Evolutionary conservation across 352 stramenopile species (phyloP), one percentile per base, ranked within the genome.

Genomic region (Phytophthora pinifolia): DNA sequence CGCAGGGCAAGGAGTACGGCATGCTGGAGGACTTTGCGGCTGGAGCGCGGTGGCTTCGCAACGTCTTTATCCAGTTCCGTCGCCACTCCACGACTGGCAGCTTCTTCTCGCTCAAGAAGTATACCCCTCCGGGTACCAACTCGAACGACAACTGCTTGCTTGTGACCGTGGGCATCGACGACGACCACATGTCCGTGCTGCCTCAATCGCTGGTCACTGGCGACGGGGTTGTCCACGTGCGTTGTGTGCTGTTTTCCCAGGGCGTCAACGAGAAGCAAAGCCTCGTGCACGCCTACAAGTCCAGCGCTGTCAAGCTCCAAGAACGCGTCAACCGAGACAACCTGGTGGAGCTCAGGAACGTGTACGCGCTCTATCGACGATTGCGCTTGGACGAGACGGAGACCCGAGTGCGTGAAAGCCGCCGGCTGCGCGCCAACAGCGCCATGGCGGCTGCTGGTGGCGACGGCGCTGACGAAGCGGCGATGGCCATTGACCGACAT

Each of bases 1-100:
- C 95, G 33, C 89, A 97, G 41, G 94, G 94, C 30, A 97, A 98
- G 59, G 96, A 99, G 62, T 78, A 97, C 10, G 90, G 88, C 10
- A 98, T 98, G 96, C 82, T 99, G 1, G 78, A 96, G 60, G 89
- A 97, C 59, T 89, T 97, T 61, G 82, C 79, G 8, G 87, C 81
- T 9, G 86, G 83, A 8, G 83, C 75, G 20, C 76, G 90, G 51
- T 94, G 83, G 87, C 67, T 97, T 13, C 70, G 67, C 32, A 85
- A 79, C 42, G 83, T 93, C 41, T 88, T 84, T 62, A 70, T 91
- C 22, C 78, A 88, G 63, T 91, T 91, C 41, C 78, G 80, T 36
- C 72, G 78, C 34, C 67, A 83, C 25, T 39, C 51, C 14, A 70
- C 54, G 0, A 71, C 69, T 0, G 72, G 67, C 0, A 66, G 67